Percentiles rank a stretch among this genome's conserved stretches.
Evolutionary conservation across 2,329 filamentous ascomycete species (phyloP).

Genomic region (Sarocladium strictum): DNA sequence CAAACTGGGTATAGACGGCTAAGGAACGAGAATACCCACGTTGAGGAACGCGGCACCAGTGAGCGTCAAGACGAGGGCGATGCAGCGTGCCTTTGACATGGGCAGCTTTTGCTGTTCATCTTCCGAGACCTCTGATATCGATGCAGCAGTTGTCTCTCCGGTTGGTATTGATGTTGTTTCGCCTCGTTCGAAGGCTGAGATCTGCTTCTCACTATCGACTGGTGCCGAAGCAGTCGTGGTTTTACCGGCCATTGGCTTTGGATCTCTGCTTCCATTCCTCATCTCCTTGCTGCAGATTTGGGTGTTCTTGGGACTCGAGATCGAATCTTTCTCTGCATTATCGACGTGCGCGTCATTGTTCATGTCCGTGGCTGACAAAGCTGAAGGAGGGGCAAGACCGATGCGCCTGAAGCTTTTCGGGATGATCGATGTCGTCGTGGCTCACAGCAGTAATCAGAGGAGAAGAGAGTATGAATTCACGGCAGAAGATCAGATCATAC

Average conservation of each 20-base stretch:
- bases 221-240: not conserved
- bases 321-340: too few relatives aligned
- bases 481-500: too few relatives aligned
- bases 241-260: too few relatives aligned
- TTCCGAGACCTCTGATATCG: slow-evolving; percentile 13
- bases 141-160: not conserved
- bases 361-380: too few relatives aligned
- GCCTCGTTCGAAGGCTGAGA: not conserved
- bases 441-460: too few relatives aligned
- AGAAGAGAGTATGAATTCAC: too few relatives aligned
- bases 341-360: too few relatives aligned
- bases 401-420: too few relatives aligned
- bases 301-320: too few relatives aligned
- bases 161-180: not conserved
- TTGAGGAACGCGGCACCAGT: slow-evolving; percentile 52
- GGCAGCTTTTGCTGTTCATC: slow-evolving; percentile 22
- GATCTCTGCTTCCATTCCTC: not conserved
- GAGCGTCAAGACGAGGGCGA: slow-evolving; percentile 48
- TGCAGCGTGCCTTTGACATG: slow-evolving; percentile 44
- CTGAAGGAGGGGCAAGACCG: too few relatives aligned
- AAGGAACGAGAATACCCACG: slow-evolving; percentile 23
- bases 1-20: not conserved
- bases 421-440: too few relatives aligned
- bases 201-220: not conserved
- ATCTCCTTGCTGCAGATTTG: not conserved